Evolutionary conservation across 495 filamentous ascomycete genomes (phyloP).

Genomic region (Saxispiralis lemnorum): DNA sequence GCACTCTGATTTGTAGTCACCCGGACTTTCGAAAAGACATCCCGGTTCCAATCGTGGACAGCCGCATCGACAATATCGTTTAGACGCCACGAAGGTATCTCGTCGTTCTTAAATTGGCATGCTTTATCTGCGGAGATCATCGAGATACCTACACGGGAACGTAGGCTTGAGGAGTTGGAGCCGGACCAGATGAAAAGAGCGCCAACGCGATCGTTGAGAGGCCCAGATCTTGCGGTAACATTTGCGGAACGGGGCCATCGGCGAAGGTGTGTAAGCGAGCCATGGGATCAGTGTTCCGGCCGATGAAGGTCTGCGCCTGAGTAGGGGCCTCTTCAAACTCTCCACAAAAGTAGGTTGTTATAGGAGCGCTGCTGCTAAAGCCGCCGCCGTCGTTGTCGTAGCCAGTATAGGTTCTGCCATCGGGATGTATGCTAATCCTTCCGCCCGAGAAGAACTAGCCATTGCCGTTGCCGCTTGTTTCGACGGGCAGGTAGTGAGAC

Average conservation of each 20-base stretch:
- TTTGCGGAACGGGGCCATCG: slow-evolving; percentile 13
- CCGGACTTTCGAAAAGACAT: slow-evolving; percentile 23
- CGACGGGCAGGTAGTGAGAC: slow-evolving; percentile 21
- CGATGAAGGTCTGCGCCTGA: slow-evolving; percentile 17
- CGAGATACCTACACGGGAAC: slow-evolving; percentile 21
- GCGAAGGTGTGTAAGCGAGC: slow-evolving; percentile 12
- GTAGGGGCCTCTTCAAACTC: slow-evolving; percentile 20
- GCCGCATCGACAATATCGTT: slow-evolving; percentile 17
- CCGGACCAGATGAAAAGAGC: slow-evolving; percentile 22
- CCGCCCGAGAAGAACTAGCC: slow-evolving; percentile 21
- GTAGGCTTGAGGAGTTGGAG: slow-evolving; percentile 4
- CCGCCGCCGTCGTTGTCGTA: slow-evolving; percentile 16
- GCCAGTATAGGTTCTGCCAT: slow-evolving; percentile 18
- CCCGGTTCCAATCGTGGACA: slow-evolving; percentile 19
- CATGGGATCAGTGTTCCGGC: slow-evolving; percentile 20
- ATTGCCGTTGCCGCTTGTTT: slow-evolving; percentile 14
- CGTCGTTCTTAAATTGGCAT: slow-evolving; percentile 20
- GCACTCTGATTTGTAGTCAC: slow-evolving; percentile 13
- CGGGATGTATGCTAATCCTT: slow-evolving; percentile 15
- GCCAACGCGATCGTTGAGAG: slow-evolving; percentile 18
- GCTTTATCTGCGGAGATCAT: slow-evolving; percentile 23
- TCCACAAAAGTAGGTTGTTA: slow-evolving; percentile 22
- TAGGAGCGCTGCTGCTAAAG: slow-evolving; percentile 16
- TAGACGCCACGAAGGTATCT: slow-evolving; percentile 19
- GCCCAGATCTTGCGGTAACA: slow-evolving; percentile 15